Base-by-base conservation (phyloP, 108 stramenopile genomes). In the Nitzschia sp. region DNA sequence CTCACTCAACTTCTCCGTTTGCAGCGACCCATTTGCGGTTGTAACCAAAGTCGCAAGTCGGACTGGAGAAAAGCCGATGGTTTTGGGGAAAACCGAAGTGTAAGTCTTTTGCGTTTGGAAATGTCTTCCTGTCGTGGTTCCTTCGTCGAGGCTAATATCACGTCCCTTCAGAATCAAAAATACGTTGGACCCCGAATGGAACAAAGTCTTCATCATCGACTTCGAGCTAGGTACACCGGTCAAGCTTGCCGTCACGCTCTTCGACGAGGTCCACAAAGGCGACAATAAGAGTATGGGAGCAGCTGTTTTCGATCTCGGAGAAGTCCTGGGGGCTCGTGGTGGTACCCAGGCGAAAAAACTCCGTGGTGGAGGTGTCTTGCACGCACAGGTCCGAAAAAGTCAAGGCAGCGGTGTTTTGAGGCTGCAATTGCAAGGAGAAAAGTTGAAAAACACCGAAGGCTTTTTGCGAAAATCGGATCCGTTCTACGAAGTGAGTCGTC, bases 381-480 rank as follows among this genome's bases (percentile, higher is more conserved):
- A 61, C 27, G 66, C 58, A 2, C 51, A 70, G 9, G 57, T 77
- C 0, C 54, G 71, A 2, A 72, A 81, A 70, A 56, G 57, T n/a
- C 19, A 74, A 27, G 83, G 79, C 38, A 34, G 29, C 9, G 83
- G 83, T 5, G 46, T 74, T 23, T 38, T 84, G 9, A 66, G 76
- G 0, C 46, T 84, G 8, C 42, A 72, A 53, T 54, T 95, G 66
- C 54, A 58, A 13, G 93, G 89, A 24, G 59, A 61, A 49, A 87
- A 92, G n/a, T 79, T 95, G 46, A 88, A 85, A 59, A 95, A 90
- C 66, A 82, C 75, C 0, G 93, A 95, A 56, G 90, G 93, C 42
- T 70, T 87, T 29, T 76, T 91, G 33, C 68, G 82, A 28, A 91
- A 87, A 55, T 84, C 82, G 18, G 93, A 95, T 84, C 93, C 93